Percentiles rank a stretch among this genome's conserved stretches.
These are phyloP conservation scores for Rhodomyrtus psidioides DNA, from an alignment of 441 rosid species.

Conservation along the genomic window DNA sequence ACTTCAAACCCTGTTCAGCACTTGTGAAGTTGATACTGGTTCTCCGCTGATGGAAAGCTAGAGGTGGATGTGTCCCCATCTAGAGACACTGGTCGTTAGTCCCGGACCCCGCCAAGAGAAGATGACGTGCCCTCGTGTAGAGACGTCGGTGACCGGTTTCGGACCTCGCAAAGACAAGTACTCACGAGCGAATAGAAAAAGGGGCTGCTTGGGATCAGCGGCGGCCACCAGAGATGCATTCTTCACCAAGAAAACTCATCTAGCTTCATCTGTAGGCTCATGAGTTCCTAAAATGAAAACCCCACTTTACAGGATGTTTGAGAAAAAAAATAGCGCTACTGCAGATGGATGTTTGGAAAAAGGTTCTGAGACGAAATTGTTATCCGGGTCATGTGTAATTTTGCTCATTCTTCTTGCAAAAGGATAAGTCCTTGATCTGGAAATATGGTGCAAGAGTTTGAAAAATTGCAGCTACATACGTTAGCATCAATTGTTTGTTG, in stretches of 20 bases:
- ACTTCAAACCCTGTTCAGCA: neutral
- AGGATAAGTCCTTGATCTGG: too few species aligned
- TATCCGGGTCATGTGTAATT: neutral
- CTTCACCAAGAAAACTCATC: neutral
- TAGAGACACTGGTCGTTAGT: neutral
- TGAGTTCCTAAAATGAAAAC: too few species aligned
- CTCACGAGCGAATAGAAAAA: neutral
- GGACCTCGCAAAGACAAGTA: neutral
- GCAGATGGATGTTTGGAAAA: too few species aligned
- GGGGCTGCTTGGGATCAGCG: accelerated
- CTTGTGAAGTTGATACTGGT: neutral
- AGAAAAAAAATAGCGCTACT: too few species aligned
- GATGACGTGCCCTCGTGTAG: neutral
- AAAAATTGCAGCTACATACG: neutral
- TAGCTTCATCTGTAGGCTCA: neutral
- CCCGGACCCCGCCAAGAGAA: neutral
- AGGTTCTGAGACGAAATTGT: neutral
- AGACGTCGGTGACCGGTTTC: accelerated
- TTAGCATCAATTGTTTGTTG: too few species aligned
- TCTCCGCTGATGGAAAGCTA: neutral
- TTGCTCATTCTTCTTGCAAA: neutral
- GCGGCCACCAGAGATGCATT: neutral
- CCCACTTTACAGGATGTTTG: too few species aligned
- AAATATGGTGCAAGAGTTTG: neutral
- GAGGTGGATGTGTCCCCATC: neutral